A percentile compares a stretch with the other conserved stretches of the same genome.
Evolutionary conservation across 2,329 filamentous ascomycete species (phyloP).

Genomic region (Fusarium nisikadoi): DNA sequence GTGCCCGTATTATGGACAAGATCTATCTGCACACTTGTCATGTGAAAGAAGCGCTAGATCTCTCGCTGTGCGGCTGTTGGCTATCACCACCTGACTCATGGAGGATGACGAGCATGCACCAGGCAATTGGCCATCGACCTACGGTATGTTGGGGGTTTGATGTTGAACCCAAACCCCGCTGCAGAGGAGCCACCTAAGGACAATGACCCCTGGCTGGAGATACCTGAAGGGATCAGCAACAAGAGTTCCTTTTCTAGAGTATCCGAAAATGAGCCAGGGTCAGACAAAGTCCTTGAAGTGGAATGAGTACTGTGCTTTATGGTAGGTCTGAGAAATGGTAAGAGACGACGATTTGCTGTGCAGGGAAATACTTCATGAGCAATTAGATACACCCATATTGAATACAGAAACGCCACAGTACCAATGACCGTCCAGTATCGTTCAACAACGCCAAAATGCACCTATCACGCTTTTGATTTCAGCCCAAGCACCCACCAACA

Average conservation of each 20-base stretch:
- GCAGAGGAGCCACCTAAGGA: conserved; percentile 5
- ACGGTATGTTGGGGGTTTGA: not conserved
- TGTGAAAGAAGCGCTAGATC: not conserved
- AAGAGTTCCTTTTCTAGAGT: conserved; percentile 21
- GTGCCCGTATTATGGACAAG: not conserved
- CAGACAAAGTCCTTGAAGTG: not conserved
- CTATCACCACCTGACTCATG: conserved; percentile 22
- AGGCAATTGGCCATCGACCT: conserved; percentile 25
- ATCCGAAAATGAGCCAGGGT: conserved; percentile 11
- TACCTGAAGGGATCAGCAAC: conserved; percentile 30
- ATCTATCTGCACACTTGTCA: not conserved
- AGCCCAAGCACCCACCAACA: conserved; percentile 24
- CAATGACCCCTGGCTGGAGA: conserved; percentile 20
- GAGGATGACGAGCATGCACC: conserved; percentile 28
- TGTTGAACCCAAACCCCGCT: conserved; percentile 10
- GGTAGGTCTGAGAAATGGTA: not conserved
- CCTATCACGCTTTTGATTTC: conserved; percentile 8
- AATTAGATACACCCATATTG: not conserved
- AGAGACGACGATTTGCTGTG: not conserved
- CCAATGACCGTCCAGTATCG: not conserved
- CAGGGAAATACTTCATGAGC: not conserved
- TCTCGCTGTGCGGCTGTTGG: not conserved
- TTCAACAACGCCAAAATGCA: not conserved
- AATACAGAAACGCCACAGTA: not conserved
- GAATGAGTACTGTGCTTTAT: not conserved